Evolutionary conservation across 768 basidiomycete genomes (phyloP), one percentile per base, ranked within the genome.

Genomic region (Rhodosporidiobolus odoratus): DNA sequence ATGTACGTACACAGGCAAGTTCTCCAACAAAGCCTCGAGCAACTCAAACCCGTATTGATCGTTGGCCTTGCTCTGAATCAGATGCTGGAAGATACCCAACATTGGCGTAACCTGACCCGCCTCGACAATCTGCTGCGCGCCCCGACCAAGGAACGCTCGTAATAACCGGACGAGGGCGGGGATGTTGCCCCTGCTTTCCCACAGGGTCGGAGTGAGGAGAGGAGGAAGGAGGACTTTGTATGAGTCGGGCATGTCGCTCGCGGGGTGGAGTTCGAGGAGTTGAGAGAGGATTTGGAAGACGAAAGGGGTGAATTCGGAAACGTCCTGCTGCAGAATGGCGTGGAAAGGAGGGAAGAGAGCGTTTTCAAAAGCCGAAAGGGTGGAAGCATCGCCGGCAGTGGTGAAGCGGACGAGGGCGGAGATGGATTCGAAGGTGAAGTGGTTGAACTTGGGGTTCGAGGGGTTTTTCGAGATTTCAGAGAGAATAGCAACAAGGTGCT

Each of bases 301-400:
- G 79, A 96, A 99, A 7, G 96, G 95, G 57, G 98, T 88, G 78
- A 96, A 98, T 82, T 97, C 95, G 71, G 93, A 89, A 48, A 97
- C 92, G 75, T 99, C 95, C 74, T 93, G 87, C 76, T 92, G 88
- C 7, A 99, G 81, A 76, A 99, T 91, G 69, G 87, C 78, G 13
- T 89, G 92, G 77, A 95, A 92, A 0, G 92, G 90, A 0, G 86
- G 88, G 78, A 97, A 95, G 17, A 98, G 82, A 0, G 86, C 84
- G 56, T 83, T 80, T 79, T 98, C 94, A 74, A 98, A 96, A 0
- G 83, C 83, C 0, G 87, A 76, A 34, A 96, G 80, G 4, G 90
- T 85, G 25, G 83, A 77, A 0, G 88, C 86, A 41, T 86, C 85
- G 4, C 86, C 88, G 43, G 86, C 84, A 8, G 89, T 90, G 58